Percentiles rank a stretch among this genome's conserved stretches.
phyloP scores from a whole-genome alignment of 768 basidiomycete species.

The Boletus patriciae region DNA sequence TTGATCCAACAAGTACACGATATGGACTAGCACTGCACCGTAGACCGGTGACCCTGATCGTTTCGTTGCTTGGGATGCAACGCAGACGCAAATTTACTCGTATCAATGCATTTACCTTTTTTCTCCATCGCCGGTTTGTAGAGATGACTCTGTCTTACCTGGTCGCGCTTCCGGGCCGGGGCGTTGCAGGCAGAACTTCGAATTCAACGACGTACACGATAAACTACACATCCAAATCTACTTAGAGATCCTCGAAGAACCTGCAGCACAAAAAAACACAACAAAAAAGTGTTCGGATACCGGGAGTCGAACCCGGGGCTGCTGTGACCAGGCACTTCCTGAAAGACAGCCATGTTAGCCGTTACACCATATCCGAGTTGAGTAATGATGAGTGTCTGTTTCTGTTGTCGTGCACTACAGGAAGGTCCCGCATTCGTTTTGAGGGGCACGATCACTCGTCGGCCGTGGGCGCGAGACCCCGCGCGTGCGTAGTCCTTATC shows the following conservation, averaged over 20 bases:
- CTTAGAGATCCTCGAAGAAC: background rate
- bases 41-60: background rate
- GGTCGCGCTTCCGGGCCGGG: no score
- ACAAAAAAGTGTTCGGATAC: conserved; percentile 32
- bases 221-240: background rate
- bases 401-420: background rate
- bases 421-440: no score
- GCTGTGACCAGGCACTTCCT: conserved; percentile 28
- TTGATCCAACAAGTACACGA: no score
- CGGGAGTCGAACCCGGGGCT: conserved; percentile 39
- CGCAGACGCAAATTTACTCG: no score
- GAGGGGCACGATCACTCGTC: no score
- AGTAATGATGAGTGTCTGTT: fast-evolving
- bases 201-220: background rate
- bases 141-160: background rate
- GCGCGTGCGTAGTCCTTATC: no score
- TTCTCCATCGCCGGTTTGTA: background rate
- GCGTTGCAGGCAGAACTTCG: background rate
- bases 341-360: conserved; percentile 40
- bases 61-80: no score
- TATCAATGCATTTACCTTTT: background rate
- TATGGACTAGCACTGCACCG: background rate
- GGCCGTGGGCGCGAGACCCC: no score
- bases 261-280: fast-evolving
- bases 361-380: conserved; percentile 37